These are phyloP conservation scores for Alternaria sp. DNA, from an alignment of 2,329 filamentous ascomycete species.

Conservation along the genomic window DNA sequence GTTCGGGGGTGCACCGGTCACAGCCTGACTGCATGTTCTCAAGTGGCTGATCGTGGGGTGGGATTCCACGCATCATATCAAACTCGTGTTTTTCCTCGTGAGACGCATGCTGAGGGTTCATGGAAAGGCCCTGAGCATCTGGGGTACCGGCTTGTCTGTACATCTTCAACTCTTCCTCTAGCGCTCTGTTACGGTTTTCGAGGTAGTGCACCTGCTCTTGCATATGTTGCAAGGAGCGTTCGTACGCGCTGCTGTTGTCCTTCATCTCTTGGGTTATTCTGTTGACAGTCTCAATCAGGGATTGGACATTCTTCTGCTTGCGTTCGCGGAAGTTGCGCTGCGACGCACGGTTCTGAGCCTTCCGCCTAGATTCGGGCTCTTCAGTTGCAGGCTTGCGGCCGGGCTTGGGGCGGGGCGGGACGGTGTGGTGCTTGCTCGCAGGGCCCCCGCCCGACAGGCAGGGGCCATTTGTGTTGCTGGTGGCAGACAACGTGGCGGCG, in stretches of 20 bases:
- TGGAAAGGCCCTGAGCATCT: neutral
- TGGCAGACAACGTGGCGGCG: constrained; percentile 39
- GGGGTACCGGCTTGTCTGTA: neutral
- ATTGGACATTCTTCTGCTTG: constrained; percentile 75
- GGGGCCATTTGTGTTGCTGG: constrained; percentile 29
- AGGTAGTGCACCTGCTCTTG: neutral
- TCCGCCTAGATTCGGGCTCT: constrained; percentile 89
- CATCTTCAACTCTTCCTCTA: neutral
- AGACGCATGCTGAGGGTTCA: neutral
- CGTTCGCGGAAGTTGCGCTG: constrained; percentile 91
- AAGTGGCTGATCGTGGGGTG: constrained; percentile 1
- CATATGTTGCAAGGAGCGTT: neutral
- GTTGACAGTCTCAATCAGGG: constrained; percentile 58
- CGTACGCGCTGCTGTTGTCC: constrained; percentile 4
- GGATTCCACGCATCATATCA: neutral
- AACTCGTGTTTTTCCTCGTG: neutral
- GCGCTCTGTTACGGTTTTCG: neutral
- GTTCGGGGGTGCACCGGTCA: constrained; percentile 40
- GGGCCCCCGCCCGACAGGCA: constrained; percentile 49
- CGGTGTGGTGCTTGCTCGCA: constrained; percentile 46
- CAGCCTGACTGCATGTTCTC: constrained; percentile 30
- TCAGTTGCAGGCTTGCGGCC: constrained; percentile 94
- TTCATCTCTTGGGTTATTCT: constrained; percentile 20
- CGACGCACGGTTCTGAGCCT: constrained; percentile 91
- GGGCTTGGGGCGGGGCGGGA: constrained; percentile 64